These are phyloP conservation scores for Boletus huronensis DNA, from an alignment of 768 basidiomycete species.

Conservation along the genomic window DNA sequence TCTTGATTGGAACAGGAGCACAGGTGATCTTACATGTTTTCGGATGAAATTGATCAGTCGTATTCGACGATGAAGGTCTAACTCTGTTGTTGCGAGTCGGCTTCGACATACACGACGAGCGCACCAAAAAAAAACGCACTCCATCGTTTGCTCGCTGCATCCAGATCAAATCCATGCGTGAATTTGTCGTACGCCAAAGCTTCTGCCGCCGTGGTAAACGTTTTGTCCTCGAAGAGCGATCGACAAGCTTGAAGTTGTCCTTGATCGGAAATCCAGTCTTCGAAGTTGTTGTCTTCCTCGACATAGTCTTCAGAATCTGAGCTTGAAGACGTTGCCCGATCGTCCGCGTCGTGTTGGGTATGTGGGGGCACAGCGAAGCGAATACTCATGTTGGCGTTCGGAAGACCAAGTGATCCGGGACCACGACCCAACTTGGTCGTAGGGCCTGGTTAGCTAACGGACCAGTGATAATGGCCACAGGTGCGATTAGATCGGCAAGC, in stretches of 20 bases:
- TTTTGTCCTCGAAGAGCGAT: slow-evolving; percentile 73
- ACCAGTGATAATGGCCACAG: neutral
- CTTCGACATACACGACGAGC: neutral
- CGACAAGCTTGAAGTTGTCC: slow-evolving; percentile 48
- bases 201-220: slow-evolving; percentile 56
- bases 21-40: slow-evolving; percentile 48
- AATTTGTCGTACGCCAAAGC: slow-evolving; percentile 59
- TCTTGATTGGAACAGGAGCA: neutral
- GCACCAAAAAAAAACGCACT: slow-evolving; percentile 40
- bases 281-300: slow-evolving; percentile 63
- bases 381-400: slow-evolving; percentile 26
- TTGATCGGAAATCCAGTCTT: slow-evolving; percentile 79
- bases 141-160: slow-evolving; percentile 45
- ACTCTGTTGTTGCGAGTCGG: slow-evolving; percentile 36
- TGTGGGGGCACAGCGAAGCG: slow-evolving; percentile 21
- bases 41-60: slow-evolving; percentile 87
- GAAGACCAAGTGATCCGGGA: neutral
- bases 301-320: slow-evolving; percentile 25
- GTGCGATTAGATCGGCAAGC: neutral
- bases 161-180: slow-evolving; percentile 61
- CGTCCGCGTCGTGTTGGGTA: slow-evolving; percentile 8
- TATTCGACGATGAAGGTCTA: slow-evolving; percentile 79
- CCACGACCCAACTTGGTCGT: neutral
- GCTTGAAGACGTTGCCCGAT: slow-evolving; percentile 15
- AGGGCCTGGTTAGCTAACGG: neutral